Evolutionary conservation across 2,329 filamentous ascomycete genomes (phyloP), one percentile per base, ranked within the genome.

Genomic region (Alternaria incomplexa): DNA sequence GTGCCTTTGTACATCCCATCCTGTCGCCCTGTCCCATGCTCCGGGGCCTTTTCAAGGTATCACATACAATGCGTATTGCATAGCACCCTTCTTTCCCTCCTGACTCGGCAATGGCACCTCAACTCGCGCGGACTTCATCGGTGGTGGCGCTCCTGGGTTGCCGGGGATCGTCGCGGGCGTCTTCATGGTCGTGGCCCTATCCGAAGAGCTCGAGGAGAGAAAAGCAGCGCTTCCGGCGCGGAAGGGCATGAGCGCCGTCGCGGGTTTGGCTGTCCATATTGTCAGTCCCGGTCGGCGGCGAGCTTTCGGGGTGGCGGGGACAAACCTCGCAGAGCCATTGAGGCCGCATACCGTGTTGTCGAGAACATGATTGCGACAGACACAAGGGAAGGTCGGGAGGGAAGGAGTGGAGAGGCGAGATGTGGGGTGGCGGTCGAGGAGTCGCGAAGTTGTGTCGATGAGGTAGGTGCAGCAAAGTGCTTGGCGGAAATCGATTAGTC

Each of bases 41-140:
- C 32, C 48, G n/a, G 15, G 6, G 17, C 25, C 10, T 20, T 45
- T 15, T 9, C 15, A 10, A 32, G 47, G 23, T 17, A 25, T 17
- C 20, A 88, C 91, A 72, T 91, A 95, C 91, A 96, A 86, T 68
- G 92, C 92, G 81, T 93, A 95, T 89, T 96, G 91, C 75, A 95
- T 85, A 63, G 88, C 88, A 73, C 91, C 89, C 85, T 95, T 93
- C 81, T 90, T 92, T 69, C 86, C 86, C 81, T 93, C 90, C 83
- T 96, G 89, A 80, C 91, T 94, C 68, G 91, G 84, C 63, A 96
- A 85, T 67, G 88, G 89, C 61, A 96, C 91, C 82, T 95, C 91
- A 63, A 75, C 76, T 78, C 87, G 87, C 73, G 89, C 88, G 73
- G 84, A 83, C 75, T 86, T 86, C 82, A 85, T 82, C 43, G 84